Conservation (phyloP, 495 filamentous ascomycete species). For the Hyaloscypha finlandica region DNA sequence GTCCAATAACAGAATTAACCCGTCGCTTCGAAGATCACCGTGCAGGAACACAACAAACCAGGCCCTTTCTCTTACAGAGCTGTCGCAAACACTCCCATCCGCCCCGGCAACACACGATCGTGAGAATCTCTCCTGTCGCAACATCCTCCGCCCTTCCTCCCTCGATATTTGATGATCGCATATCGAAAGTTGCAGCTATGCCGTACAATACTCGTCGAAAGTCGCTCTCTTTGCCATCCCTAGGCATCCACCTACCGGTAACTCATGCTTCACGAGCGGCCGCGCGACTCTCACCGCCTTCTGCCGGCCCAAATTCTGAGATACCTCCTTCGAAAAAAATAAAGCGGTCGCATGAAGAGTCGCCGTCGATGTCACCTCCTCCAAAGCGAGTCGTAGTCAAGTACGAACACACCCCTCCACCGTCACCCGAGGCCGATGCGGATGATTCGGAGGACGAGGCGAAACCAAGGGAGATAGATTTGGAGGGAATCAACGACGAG, state of each 20-base stretch:
- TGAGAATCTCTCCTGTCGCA: conserved; percentile 14
- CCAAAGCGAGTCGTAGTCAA: conserved; percentile 47
- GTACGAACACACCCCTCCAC: conserved; percentile 81
- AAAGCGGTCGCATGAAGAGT: conserved; percentile 74
- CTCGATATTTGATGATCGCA: not conserved
- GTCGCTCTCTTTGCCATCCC: conserved; percentile 87
- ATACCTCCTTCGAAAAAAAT: conserved; percentile 77
- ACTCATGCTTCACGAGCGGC: conserved; percentile 64
- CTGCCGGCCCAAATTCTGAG: conserved; percentile 54
- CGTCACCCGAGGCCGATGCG: conserved; percentile 61
- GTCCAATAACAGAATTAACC: conserved; percentile 20
- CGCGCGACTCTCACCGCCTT: conserved; percentile 57
- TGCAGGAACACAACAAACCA: conserved; percentile 27
- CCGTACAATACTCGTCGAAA: conserved; percentile 98
- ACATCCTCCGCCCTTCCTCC: conserved; percentile 4
- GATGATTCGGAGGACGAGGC: conserved; percentile 28
- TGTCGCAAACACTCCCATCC: conserved; percentile 13
- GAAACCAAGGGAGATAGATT: conserved; percentile 65
- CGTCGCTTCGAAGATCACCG: conserved; percentile 23
- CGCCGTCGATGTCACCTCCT: conserved; percentile 55
- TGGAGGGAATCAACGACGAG: conserved; percentile 89
- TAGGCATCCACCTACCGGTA: conserved; percentile 86
- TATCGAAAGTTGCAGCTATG: conserved; percentile 53
- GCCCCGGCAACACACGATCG: not conserved
- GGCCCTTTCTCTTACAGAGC: conserved; percentile 6